These are phyloP conservation scores for Aspergillus avenaceus DNA, from an alignment of 495 filamentous ascomycete species.

Conservation along the genomic window DNA sequence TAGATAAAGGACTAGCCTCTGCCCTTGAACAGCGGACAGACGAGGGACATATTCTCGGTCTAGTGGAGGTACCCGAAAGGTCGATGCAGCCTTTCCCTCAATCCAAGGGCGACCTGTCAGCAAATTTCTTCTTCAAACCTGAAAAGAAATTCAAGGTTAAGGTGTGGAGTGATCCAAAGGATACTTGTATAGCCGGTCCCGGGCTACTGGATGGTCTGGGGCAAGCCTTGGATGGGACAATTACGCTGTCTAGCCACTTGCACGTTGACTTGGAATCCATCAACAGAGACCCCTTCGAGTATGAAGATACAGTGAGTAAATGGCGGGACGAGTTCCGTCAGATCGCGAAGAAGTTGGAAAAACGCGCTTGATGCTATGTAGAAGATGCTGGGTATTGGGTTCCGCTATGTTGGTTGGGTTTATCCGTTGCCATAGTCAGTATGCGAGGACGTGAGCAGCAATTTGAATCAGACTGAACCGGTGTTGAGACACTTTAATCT, in stretches of 20 bases:
- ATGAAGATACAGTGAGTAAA: background rate
- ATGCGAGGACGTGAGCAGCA: too few species aligned
- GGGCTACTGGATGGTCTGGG: background rate
- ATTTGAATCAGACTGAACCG: too few species aligned
- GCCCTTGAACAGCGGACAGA: background rate
- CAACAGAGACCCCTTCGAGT: constrained; percentile 1
- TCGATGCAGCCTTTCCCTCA: constrained; percentile 30
- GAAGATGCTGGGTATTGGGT: too few species aligned
- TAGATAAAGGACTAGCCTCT: background rate
- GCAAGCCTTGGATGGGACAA: background rate
- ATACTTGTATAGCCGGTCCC: background rate
- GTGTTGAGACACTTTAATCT: too few species aligned
- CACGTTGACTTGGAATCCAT: background rate
- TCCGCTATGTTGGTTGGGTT: too few species aligned
- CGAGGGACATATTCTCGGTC: constrained; percentile 18
- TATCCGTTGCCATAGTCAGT: too few species aligned
- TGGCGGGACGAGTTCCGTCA: background rate
- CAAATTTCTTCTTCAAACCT: constrained; percentile 30
- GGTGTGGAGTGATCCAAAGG: constrained; percentile 26
- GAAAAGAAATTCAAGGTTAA: constrained; percentile 23
- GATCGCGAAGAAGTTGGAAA: background rate
- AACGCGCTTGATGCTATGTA: background rate
- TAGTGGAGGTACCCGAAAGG: constrained; percentile 22
- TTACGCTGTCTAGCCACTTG: background rate
- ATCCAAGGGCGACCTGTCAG: constrained; percentile 1